These are phyloP conservation scores for Psilocybe sp. DNA, from an alignment of 768 basidiomycete genomes.

Conservation along the genomic window DNA sequence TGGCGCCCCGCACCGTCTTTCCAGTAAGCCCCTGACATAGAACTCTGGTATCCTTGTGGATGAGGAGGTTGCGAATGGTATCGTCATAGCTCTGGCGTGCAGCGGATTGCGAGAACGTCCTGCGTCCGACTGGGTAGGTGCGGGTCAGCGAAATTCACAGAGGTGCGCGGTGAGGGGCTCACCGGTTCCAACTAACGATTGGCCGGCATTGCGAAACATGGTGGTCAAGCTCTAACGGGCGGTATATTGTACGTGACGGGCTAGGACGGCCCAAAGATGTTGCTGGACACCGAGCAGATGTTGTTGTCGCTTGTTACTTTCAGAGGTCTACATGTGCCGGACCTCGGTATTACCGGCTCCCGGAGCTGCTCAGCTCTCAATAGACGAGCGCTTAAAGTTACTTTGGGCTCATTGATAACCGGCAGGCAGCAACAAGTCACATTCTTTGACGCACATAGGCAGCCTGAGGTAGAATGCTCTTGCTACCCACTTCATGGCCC, in stretches of 20 bases:
- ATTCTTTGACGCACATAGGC: no score
- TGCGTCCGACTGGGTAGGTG: conserved; percentile 50
- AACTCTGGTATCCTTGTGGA: conserved; percentile 94
- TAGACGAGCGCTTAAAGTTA: no score
- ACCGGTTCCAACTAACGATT: conserved; percentile 54
- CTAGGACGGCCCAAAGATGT: conserved; percentile 1
- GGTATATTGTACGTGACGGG: conserved; percentile 4
- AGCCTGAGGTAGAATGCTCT: no score
- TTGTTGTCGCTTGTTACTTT: conserved; percentile 2
- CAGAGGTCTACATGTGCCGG: neutral
- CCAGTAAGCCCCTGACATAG: conserved; percentile 91
- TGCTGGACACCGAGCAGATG: neutral
- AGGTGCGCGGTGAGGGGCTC: conserved; percentile 14
- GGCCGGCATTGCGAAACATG: conserved; percentile 65
- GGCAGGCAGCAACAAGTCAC: no score
- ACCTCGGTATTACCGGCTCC: no score
- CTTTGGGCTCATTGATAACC: no score
- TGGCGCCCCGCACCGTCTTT: conserved; percentile 77
- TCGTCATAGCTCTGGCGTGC: conserved; percentile 79
- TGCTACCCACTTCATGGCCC: no score
- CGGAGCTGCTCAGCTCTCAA: no score
- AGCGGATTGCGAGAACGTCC: conserved; percentile 80
- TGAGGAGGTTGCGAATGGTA: conserved; percentile 87
- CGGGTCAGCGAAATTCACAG: neutral
- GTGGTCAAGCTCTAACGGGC: conserved; percentile 10